phyloP scores from a whole-genome alignment of 257 asterid species.

The Fraxinus americana region DNA sequence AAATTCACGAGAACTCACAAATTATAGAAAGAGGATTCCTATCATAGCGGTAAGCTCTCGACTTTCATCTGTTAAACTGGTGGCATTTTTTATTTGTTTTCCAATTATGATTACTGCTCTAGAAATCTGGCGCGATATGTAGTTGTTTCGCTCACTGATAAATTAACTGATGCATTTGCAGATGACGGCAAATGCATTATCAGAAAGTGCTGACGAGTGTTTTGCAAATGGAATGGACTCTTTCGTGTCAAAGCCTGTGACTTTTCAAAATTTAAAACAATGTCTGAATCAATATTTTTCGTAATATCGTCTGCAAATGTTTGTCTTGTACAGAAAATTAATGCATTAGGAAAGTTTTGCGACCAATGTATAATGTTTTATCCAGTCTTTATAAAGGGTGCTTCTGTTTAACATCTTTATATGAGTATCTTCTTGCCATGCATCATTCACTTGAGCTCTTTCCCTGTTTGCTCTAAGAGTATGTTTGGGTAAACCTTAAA shows the following conservation, averaged over 20 bases:
- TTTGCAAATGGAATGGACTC: slow-evolving; percentile 95
- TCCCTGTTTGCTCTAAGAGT: too few relatives aligned
- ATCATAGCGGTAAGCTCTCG: slow-evolving; percentile 67
- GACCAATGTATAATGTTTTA: slow-evolving; percentile 32
- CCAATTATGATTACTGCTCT: background rate
- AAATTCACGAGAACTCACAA: slow-evolving; percentile 16
- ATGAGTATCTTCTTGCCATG: background rate
- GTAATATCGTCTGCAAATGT: slow-evolving; percentile 39
- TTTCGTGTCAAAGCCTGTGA: slow-evolving; percentile 82
- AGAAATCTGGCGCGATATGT: too few relatives aligned
- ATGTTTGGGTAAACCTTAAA: too few relatives aligned
- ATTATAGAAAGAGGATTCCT: slow-evolving; percentile 53
- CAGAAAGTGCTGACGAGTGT: slow-evolving; percentile 92
- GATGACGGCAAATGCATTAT: slow-evolving; percentile 91
- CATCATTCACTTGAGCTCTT: background rate
- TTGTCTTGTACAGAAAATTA: slow-evolving; percentile 50
- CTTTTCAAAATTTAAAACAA: slow-evolving; percentile 71
- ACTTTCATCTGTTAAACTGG: background rate
- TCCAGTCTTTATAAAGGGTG: background rate
- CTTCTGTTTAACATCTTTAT: background rate
- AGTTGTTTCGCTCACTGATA: background rate
- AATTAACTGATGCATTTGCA: slow-evolving; percentile 35
- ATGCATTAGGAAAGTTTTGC: slow-evolving; percentile 76
- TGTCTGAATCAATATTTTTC: slow-evolving; percentile 62
- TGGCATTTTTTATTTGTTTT: background rate